A percentile compares a stretch with the other conserved stretches of the same genome.
Evolutionary conservation across 768 basidiomycete species (phyloP).

Genomic region (Tricholoma sp.): DNA sequence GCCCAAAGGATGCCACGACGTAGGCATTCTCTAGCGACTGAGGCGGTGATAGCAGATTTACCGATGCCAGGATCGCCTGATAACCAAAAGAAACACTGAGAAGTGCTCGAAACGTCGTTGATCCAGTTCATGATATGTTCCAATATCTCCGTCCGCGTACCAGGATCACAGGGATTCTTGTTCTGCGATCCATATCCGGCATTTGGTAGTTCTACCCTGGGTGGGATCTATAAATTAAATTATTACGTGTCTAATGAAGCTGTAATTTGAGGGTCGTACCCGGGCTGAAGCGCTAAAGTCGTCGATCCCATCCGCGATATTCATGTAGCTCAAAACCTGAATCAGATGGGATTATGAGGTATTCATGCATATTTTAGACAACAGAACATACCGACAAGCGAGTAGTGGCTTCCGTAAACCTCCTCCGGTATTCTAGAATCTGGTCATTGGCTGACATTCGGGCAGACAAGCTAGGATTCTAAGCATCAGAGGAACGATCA

Average conservation of each 20-base stretch:
- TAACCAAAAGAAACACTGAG: constrained; percentile 12
- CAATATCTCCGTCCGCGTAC: background rate
- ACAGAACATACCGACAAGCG: background rate
- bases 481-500: background rate
- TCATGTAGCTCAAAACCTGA: background rate
- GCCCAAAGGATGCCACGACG: constrained; percentile 8
- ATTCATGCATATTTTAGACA: background rate
- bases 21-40: constrained; percentile 9
- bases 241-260: background rate
- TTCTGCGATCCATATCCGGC: background rate
- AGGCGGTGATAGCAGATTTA: constrained; percentile 13
- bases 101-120: background rate
- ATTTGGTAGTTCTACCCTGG: background rate
- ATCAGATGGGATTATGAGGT: background rate
- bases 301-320: no score
- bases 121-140: background rate
- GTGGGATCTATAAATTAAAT: background rate
- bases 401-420: background rate
- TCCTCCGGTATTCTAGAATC: background rate
- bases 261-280: no score
- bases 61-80: constrained; percentile 14
- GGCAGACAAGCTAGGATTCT: background rate
- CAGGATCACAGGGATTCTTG: background rate
- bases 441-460: background rate
- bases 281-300: no score